Evolutionary conservation across 176 grass and related monocot genomes (phyloP), one percentile per base, ranked within the genome.

Genomic region (Dendrocalamus sinicus): DNA sequence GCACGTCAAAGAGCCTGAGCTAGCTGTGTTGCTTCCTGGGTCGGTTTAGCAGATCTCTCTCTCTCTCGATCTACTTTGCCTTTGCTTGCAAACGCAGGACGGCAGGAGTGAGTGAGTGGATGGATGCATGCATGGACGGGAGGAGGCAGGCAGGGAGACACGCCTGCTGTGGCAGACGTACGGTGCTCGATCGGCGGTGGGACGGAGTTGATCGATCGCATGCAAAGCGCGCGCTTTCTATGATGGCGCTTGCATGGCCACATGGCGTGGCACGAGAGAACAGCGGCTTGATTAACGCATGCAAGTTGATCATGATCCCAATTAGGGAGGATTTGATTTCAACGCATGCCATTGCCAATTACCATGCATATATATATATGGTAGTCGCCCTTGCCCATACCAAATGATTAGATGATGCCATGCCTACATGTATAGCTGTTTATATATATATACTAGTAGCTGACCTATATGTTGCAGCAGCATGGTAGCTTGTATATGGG

Each of bases 11-110:
- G 17, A 19, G 54, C 16, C 19, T 3, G 54, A 0, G 0, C 7
- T 57, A 47, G 11, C 45, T 12, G 54, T 57, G 54, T 57, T 57
- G 7, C 19, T 3, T 57, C 54, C 22, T 57, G 19, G 54, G 51
- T 52, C 8, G 54, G 54, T 9, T 57, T 57, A 22, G 19, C 54
- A 8, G 1, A n/a, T 12, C 59, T 61, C 59, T 60, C 59, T 24
- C 60, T 63, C 23, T 28, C 10, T 26, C 14, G 39, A 8, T 8
- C 11, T 4, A 0, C 7, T 55, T 12, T 12, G 17, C 2, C 59
- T 65, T 79, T 79, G 76, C 76, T 79, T 79, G 59, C 59, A 32
- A 32, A 47, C 76, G 76, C 76, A 48, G n/a, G n/a, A n/a, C n/a
- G n/a, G n/a, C n/a, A n/a, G 76, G 39, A 79, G 30, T 47, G 57